Conservation (phyloP, 768 basidiomycete genomes). For the Termitomyces sp. region DNA sequence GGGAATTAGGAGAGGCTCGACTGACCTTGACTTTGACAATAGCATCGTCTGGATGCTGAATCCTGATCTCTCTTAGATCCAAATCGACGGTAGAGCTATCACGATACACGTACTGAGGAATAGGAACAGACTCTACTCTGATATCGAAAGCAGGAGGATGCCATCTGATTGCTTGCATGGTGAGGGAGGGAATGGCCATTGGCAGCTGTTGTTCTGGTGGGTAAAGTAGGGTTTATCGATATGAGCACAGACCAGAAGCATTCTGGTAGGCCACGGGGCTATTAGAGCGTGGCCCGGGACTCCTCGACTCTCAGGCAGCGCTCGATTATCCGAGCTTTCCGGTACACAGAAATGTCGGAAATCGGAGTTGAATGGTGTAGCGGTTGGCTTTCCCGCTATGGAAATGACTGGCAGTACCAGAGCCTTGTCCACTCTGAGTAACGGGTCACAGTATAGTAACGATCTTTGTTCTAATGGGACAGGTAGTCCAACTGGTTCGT, state of each 20-base stretch:
- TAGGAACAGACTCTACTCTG: slow-evolving; percentile 55
- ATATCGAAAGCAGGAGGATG: slow-evolving; percentile 67
- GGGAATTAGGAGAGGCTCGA: background rate
- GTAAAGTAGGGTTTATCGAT: background rate
- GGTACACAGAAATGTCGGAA: background rate
- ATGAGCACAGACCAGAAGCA: background rate
- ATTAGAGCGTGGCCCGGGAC: background rate
- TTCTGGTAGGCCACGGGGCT: background rate
- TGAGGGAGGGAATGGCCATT: slow-evolving; percentile 2
- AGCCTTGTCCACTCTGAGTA: too few species aligned
- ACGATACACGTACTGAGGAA: slow-evolving; percentile 35
- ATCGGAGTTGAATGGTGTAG: background rate
- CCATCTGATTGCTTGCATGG: slow-evolving; percentile 47
- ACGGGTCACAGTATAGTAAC: too few species aligned
- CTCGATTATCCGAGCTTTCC: background rate
- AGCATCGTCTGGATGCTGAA: slow-evolving; percentile 70
- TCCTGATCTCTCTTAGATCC: slow-evolving; percentile 24
- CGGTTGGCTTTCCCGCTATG: too few species aligned
- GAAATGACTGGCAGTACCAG: too few species aligned
- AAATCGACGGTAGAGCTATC: background rate
- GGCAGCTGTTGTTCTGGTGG: background rate
- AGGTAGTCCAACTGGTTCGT: too few species aligned
- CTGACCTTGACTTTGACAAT: slow-evolving; percentile 69
- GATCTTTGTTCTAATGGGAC: too few species aligned
- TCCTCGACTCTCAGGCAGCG: background rate